Conservation (phyloP, 176 grass and related monocot genomes). For the Hordeum vulgare region MorexV3_pseudomolecules_assembly NC_058519.1:656800009-656800508, state of each 20-base stretch:
- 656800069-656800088: conserved; percentile 11
- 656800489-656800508: neutral
- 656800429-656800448: neutral
- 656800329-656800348: neutral
- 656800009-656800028: neutral
- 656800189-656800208: conserved; percentile 6
- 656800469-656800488: neutral
- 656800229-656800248: conserved; percentile 2
- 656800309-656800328: conserved; percentile 15
- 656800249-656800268: conserved; percentile 1
- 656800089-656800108: conserved; percentile 4
- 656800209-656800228: neutral
- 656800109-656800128: neutral
- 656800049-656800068: neutral
- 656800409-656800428: neutral
- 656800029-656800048: neutral
- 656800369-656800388: neutral
- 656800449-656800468: neutral
- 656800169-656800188: neutral
- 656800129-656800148: conserved; percentile 9
- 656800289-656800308: neutral
- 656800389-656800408: neutral
- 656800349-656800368: neutral
- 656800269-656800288: neutral
- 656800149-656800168: neutral